Percentiles rank a stretch among this genome's conserved stretches.
Evolutionary conservation across 306 rosid genomes (phyloP).

Genomic region (Dryas drummondii): DNA sequence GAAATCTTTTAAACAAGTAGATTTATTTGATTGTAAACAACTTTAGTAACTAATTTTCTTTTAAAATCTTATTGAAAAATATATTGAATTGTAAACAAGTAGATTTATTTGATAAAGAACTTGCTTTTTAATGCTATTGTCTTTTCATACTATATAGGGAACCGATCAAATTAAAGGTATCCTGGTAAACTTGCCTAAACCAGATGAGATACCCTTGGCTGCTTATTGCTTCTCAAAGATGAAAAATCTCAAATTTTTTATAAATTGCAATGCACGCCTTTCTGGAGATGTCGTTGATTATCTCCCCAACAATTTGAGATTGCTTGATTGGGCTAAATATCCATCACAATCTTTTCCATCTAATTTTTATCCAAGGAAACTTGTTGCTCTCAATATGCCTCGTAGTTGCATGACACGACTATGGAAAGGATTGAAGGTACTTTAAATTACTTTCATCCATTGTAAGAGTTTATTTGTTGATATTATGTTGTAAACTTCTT

Average conservation of each 20-base stretch:
- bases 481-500: too few species aligned
- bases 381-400: too few species aligned
- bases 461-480: too few species aligned
- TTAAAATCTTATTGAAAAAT: neutral
- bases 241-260: constrained; percentile 5
- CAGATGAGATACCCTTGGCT: neutral
- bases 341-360: constrained; percentile 17
- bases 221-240: constrained; percentile 14
- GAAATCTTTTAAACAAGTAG: too few species aligned
- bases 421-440: too few species aligned
- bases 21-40: too few species aligned
- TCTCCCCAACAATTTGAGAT: neutral
- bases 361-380: neutral
- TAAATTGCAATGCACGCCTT: neutral
- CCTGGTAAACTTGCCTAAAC: neutral
- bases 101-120: neutral
- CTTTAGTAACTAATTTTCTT: too few species aligned
- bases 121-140: too few species aligned
- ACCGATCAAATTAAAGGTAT: constrained; percentile 21
- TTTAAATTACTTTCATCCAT: too few species aligned
- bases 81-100: neutral
- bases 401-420: too few species aligned
- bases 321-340: constrained; percentile 6
- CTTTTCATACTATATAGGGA: constrained; percentile 27
- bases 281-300: neutral